These are phyloP conservation scores for Pleurotus pulmonarius DNA, from an alignment of 768 basidiomycete species.

Conservation along the genomic window DNA sequence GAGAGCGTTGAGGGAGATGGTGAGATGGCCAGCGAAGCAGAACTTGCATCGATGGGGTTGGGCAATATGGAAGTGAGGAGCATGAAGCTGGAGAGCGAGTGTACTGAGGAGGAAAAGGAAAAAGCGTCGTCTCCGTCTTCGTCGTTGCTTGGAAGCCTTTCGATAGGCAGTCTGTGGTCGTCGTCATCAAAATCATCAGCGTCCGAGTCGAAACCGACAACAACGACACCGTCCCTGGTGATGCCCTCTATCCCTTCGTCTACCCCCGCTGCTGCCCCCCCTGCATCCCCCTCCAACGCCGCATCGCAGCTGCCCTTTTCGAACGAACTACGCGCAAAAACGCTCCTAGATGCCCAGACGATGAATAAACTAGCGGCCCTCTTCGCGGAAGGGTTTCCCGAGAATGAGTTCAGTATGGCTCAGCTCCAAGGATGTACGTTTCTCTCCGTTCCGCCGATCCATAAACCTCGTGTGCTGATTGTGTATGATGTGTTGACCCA, in stretches of 20 bases:
- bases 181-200: slow-evolving; percentile 32
- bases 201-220: slow-evolving; percentile 36
- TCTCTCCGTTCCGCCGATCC: slow-evolving; percentile 14
- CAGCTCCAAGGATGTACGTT: slow-evolving; percentile 79
- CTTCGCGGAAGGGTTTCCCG: slow-evolving; percentile 81
- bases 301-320: not conserved
- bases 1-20: slow-evolving; percentile 26
- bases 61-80: slow-evolving; percentile 6
- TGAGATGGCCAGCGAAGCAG: slow-evolving; percentile 11
- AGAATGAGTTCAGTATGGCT: slow-evolving; percentile 85
- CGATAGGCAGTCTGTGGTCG: slow-evolving; percentile 30
- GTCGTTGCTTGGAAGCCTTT: not conserved
- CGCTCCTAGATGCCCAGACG: slow-evolving; percentile 58
- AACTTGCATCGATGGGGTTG: slow-evolving; percentile 10
- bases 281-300: slow-evolving; percentile 15
- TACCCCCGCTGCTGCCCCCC: slow-evolving; percentile 14
- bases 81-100: slow-evolving; percentile 14
- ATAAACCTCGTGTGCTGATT: slow-evolving; percentile 8
- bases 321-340: slow-evolving; percentile 1
- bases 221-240: slow-evolving; percentile 33
- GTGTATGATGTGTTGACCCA: slow-evolving; percentile 3
- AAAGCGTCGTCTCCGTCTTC: slow-evolving; percentile 27
- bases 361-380: slow-evolving; percentile 67
- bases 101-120: slow-evolving; percentile 13
- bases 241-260: slow-evolving; percentile 34